Evolutionary conservation across 2,329 filamentous ascomycete genomes (phyloP).

Genomic region (Tolypocladium cylindrosporum): DNA sequence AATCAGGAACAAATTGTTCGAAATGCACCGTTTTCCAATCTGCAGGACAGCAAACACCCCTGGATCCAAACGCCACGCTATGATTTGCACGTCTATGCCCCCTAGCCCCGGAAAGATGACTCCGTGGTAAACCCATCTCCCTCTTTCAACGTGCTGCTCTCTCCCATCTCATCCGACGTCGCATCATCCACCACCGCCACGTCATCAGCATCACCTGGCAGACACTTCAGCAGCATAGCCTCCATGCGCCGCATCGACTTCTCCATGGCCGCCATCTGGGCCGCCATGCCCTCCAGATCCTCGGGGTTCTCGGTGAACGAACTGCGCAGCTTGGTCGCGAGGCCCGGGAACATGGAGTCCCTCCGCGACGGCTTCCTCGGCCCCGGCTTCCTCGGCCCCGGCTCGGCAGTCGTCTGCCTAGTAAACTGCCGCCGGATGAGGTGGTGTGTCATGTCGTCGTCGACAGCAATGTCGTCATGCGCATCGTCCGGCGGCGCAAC

Average conservation of each 20-base stretch:
- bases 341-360: conserved; percentile 47
- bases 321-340: conserved; percentile 35
- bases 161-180: conserved; percentile 16
- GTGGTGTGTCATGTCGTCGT: conserved; percentile 48
- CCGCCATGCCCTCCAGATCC: conserved; percentile 32
- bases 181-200: conserved; percentile 12
- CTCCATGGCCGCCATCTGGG: conserved; percentile 39
- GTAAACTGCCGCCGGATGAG: conserved; percentile 48
- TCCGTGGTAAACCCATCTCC: conserved; percentile 17
- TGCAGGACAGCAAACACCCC: not conserved
- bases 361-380: conserved; percentile 30
- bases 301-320: conserved; percentile 34
- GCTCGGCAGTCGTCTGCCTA: conserved; percentile 29
- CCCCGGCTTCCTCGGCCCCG: conserved; percentile 1
- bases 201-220: conserved; percentile 15
- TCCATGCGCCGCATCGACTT: conserved; percentile 38
- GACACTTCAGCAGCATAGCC: conserved; percentile 30
- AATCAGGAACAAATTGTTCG: not conserved
- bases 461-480: conserved; percentile 45
- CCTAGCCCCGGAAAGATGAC: conserved; percentile 15
- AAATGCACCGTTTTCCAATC: not conserved
- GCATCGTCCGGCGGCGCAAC: conserved; percentile 55
- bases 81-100: not conserved
- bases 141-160: conserved; percentile 17
- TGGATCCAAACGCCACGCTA: not conserved